phyloP scores from a whole-genome alignment of 805 yeast species.

The Torulaspora maleeae region DNA sequence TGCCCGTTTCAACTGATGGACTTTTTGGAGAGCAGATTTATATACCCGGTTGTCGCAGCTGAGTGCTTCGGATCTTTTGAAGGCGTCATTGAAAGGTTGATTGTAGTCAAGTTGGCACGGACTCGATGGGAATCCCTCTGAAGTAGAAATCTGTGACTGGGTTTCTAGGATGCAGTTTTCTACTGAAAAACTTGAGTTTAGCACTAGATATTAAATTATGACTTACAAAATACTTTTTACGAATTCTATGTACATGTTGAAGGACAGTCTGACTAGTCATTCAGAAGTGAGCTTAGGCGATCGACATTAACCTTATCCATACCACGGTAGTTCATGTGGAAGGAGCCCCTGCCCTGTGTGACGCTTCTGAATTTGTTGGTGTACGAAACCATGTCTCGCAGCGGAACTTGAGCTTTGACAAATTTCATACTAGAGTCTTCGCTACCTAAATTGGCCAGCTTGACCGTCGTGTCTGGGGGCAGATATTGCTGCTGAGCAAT shows the following conservation, averaged over 20 bases:
- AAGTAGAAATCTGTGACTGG: too few relatives aligned
- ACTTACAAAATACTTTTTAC: background rate
- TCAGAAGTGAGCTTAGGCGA: constrained; percentile 38
- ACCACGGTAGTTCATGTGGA: constrained; percentile 70
- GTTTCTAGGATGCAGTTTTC: too few relatives aligned
- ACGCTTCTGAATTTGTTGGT: constrained; percentile 68
- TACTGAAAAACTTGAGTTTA: too few relatives aligned
- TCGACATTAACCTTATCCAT: constrained; percentile 64
- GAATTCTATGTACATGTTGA: constrained; percentile 1
- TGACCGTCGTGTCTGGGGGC: constrained; percentile 67
- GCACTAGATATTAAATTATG: too few relatives aligned
- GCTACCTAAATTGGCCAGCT: constrained; percentile 16
- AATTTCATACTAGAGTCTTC: constrained; percentile 37
- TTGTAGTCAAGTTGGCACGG: too few relatives aligned
- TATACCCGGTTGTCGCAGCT: too few relatives aligned
- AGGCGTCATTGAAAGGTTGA: too few relatives aligned
- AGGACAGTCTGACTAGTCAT: constrained; percentile 1
- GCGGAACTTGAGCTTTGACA: constrained; percentile 76
- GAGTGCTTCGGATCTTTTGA: too few relatives aligned
- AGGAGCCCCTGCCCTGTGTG: constrained; percentile 85
- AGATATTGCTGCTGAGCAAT: constrained; percentile 61
- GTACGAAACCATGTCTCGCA: constrained; percentile 88
- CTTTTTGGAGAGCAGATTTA: too few relatives aligned
- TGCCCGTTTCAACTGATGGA: constrained; percentile 1
- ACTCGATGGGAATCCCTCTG: too few relatives aligned